These are phyloP conservation scores for Hanseniaspora clermontiae DNA, from an alignment of 805 yeast genomes.

Conservation along the genomic window DNA sequence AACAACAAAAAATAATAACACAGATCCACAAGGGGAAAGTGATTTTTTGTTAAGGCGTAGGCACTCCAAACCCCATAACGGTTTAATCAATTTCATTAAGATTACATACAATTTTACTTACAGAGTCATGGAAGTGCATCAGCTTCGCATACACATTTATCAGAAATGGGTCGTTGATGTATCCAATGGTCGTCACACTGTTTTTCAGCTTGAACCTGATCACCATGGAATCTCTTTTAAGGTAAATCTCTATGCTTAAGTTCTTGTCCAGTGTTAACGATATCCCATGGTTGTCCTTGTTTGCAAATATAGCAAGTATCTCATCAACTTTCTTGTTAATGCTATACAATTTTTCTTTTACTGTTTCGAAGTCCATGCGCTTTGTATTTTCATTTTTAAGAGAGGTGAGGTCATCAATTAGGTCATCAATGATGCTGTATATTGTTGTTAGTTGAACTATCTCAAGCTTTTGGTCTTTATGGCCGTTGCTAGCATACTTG, in stretches of 20 bases:
- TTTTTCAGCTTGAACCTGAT: constrained; percentile 4
- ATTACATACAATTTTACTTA: background rate
- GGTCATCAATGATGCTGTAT: background rate
- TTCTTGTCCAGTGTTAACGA: background rate
- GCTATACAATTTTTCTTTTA: background rate
- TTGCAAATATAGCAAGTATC: background rate
- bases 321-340: background rate
- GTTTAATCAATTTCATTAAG: background rate
- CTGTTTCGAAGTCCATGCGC: background rate
- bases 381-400: background rate
- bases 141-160: constrained; percentile 7
- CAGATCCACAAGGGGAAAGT: no score
- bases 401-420: background rate
- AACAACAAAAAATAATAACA: no score
- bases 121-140: background rate
- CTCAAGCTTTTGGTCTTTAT: background rate
- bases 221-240: constrained; percentile 11
- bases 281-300: background rate
- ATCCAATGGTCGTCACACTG: background rate
- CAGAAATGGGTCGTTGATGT: constrained; percentile 10
- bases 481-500: background rate
- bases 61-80: background rate
- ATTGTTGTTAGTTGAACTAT: constrained; percentile 1
- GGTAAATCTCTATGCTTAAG: background rate
- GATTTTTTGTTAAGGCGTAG: no score